Base-by-base conservation (phyloP, 805 yeast genomes). In the Yamadazyma sp. region DNA sequence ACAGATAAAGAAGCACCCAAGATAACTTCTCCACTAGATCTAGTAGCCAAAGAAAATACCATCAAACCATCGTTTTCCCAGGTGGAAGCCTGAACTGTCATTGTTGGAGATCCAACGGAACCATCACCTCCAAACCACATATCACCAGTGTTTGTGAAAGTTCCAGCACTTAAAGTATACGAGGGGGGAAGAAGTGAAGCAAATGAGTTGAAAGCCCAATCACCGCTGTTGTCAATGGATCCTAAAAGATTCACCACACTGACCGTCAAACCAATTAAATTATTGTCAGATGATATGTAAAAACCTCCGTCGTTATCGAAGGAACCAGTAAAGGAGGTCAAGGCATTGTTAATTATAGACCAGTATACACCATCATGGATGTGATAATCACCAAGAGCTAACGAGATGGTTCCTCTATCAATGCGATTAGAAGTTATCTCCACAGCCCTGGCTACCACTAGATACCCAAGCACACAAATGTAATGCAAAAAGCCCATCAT, bases 71-170 rank as follows among this genome's bases (percentile, higher is more conserved):
- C 31, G 32, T 54, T 54, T 8, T 29, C 33, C 50, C 50, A 54
- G 15, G 17, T 28, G 23, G 44, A 33, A 8, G 51, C 44, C 7
- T 40, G 38, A 26, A 49, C 45, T 1, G 41, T 18, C 46, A 45
- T 44, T 10, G 25, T 26, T 19, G 58, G 48, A 21, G 33, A 15
- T 12, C 49, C 49, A 17, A 43, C 18, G 9, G 45, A 30, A 6
- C 58, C 58, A 22, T 44, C 44, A 22, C 52, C 53, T 21, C 53
- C 55, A 22, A 56, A 41, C 44, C 44, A 59, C 47, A 53, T 47
- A 10, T 45, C 28, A 29, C 62, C 66, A 25, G 50, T 41, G 36
- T 60, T 58, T 8, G n/a, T 14, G 35, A 56, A 58, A 6, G 42
- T 22, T 5, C 28, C 27, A 8, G 52, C 40, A 27, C 39, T 38